A percentile compares a stretch with the other conserved stretches of the same genome.
phyloP scores from a whole-genome alignment of 768 basidiomycete genomes.

The Clitopilus hobsonii region DNA sequence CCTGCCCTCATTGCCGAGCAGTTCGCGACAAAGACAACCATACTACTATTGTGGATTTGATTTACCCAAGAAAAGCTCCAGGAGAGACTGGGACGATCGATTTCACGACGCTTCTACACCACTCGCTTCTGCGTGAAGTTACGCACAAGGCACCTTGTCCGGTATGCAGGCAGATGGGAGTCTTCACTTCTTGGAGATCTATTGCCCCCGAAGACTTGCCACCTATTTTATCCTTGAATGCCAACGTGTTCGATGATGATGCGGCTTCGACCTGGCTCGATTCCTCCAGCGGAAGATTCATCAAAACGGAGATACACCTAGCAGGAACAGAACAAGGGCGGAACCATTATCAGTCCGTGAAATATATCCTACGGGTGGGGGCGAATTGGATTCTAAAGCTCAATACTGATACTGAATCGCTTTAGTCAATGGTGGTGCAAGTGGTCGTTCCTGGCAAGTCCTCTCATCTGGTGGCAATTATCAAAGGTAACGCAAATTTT shows the following conservation, averaged over 20 bases:
- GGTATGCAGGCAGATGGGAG: slow-evolving; percentile 73
- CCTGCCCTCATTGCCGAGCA: slow-evolving; percentile 71
- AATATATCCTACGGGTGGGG: slow-evolving; percentile 79
- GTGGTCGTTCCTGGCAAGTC: slow-evolving; percentile 65
- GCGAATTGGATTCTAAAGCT: too few relatives aligned
- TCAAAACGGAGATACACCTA: slow-evolving; percentile 53
- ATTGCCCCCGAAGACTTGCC: slow-evolving; percentile 67
- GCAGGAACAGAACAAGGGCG: slow-evolving; percentile 55
- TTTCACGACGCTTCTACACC: slow-evolving; percentile 65
- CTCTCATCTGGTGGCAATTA: slow-evolving; percentile 84
- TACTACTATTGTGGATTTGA: slow-evolving; percentile 80
- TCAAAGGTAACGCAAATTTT: slow-evolving; percentile 54
- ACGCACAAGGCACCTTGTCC: slow-evolving; percentile 86
- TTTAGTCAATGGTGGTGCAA: slow-evolving; percentile 85
- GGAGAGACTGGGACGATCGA: slow-evolving; percentile 35
- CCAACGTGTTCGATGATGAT: slow-evolving; percentile 75
- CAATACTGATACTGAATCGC: slow-evolving; percentile 2
- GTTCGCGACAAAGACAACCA: slow-evolving; percentile 71
- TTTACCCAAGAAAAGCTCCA: slow-evolving; percentile 66
- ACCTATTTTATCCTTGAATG: slow-evolving; percentile 82
- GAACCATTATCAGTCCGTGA: slow-evolving; percentile 49
- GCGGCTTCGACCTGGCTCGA: slow-evolving; percentile 75
- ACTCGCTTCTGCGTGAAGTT: slow-evolving; percentile 77
- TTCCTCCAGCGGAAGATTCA: slow-evolving; percentile 48
- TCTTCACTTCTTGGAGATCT: slow-evolving; percentile 65